Conservation (phyloP, 495 filamentous ascomycete genomes). For the Saxophila tyrrhenica region DNA sequence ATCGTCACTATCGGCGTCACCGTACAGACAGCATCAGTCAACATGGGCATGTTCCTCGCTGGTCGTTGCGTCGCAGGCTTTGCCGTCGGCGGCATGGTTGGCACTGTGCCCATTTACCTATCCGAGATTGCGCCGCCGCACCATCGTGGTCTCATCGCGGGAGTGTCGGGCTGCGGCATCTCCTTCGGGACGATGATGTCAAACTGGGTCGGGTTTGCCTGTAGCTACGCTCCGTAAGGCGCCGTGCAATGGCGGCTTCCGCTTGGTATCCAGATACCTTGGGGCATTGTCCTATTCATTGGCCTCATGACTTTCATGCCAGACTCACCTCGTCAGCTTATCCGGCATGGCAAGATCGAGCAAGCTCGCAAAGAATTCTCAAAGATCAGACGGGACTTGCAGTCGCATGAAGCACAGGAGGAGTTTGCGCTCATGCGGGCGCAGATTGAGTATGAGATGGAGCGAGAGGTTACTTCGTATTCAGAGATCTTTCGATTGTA, state of each 20-base stretch:
- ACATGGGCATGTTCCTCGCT: slow-evolving; percentile 50
- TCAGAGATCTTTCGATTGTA: slow-evolving; percentile 43
- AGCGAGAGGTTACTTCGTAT: slow-evolving; percentile 42
- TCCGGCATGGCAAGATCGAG: slow-evolving; percentile 43
- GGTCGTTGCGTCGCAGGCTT: slow-evolving; percentile 45
- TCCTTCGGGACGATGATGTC: slow-evolving; percentile 48
- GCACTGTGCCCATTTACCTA: slow-evolving; percentile 48
- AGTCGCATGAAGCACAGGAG: slow-evolving; percentile 37
- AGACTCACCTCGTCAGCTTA: slow-evolving; percentile 44
- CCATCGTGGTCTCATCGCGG: slow-evolving; percentile 45
- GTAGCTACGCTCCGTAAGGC: slow-evolving; percentile 44
- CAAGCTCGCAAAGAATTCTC: slow-evolving; percentile 39
- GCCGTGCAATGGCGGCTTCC: slow-evolving; percentile 46
- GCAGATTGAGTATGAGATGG: slow-evolving; percentile 52
- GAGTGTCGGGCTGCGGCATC: slow-evolving; percentile 48
- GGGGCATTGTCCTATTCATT: slow-evolving; percentile 47
- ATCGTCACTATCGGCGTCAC: slow-evolving; percentile 46
- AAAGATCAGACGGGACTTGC: slow-evolving; percentile 39
- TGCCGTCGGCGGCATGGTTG: slow-evolving; percentile 46
- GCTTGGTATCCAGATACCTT: slow-evolving; percentile 47
- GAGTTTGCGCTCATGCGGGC: slow-evolving; percentile 46
- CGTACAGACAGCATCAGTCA: slow-evolving; percentile 47
- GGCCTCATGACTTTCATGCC: slow-evolving; percentile 49
- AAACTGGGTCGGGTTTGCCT: slow-evolving; percentile 47
- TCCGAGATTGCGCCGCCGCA: slow-evolving; percentile 45